These are phyloP conservation scores for Lenzites betulinus DNA, from an alignment of 768 basidiomycete genomes.

Conservation along the genomic window DNA sequence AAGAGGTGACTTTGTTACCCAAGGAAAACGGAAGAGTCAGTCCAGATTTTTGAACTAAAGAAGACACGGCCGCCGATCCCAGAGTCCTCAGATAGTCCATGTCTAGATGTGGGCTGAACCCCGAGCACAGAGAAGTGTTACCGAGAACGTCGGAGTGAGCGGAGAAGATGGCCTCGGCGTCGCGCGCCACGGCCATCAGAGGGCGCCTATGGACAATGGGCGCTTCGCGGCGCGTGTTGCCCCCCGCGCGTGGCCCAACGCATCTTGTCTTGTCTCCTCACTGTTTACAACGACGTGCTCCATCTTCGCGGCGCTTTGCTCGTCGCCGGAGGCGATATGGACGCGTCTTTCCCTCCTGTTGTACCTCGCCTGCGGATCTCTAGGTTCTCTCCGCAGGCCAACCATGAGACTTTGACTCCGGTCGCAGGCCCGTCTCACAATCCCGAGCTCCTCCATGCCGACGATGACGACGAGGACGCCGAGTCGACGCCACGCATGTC, in stretches of 20 bases:
- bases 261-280: conserved; percentile 7
- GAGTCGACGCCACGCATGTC: conserved; percentile 41
- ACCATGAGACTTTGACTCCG: conserved; percentile 22
- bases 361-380: conserved; percentile 29
- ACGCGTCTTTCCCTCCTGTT: conserved; percentile 21
- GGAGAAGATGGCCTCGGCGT: conserved; percentile 2
- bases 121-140: not conserved
- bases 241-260: conserved; percentile 3
- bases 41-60: conserved; percentile 92
- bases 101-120: not conserved
- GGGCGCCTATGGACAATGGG: not conserved
- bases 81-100: conserved; percentile 87
- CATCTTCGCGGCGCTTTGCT: conserved; percentile 10
- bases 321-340: conserved; percentile 23
- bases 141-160: not conserved
- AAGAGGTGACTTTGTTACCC: conserved; percentile 67
- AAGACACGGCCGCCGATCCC: conserved; percentile 85
- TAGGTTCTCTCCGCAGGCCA: conserved; percentile 21
- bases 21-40: conserved; percentile 87
- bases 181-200: conserved; percentile 2
- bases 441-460: conserved; percentile 30
- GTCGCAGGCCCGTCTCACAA: conserved; percentile 36
- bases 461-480: conserved; percentile 40
- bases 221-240: conserved; percentile 8
- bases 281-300: conserved; percentile 9